Evolutionary conservation across 2,329 filamentous ascomycete genomes (phyloP), one percentile per base, ranked within the genome.

Genomic region (Xylariaceae sp.): DNA sequence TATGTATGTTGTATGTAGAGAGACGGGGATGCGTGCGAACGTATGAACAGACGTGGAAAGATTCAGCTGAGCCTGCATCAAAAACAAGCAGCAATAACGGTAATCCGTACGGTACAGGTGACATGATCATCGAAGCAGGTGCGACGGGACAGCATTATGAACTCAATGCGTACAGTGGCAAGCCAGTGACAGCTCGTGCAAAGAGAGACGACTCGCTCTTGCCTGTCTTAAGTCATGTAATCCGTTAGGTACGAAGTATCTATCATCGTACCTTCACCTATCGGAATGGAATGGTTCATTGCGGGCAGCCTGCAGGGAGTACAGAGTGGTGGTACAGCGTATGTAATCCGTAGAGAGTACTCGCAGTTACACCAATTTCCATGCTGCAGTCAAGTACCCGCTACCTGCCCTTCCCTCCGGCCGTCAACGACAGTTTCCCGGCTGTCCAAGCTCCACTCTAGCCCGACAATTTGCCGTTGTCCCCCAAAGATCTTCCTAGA

Each of bases 381-480:
- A 30, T 5, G 5, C 3, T 30, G 5, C 4, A 30, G 23, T 30
- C 23, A 30, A 5, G 37, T 41, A 41, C 5, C 11, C 1, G 4
- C 37, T 30, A 30, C 23, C 23, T 30, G 23, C 8, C 37, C 37
- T 41, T 41, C 11, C 8, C 37, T 41, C 37, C 37, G 37, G 37
- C 23, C 23, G 23, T 30, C 23, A 30, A 30, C 23, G 23, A 41
- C 8, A 41, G 11, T 41, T 41, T 13, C 37, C 8, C 9, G 11
- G 37, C n/a, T 47, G 5, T 10, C 13, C 2, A 3, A 2, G 48
- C 51, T 23, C 58, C 55, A 60, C 55, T 58, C 7, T 37, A 56
- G 37, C 39, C 64, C 64, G 64, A 65, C 18, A 62, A 64, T 65
- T 64, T 62, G 55, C 64, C 64, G 64, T 58, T 37, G 48, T 39